These are phyloP conservation scores for Alternaria sp. DNA, from an alignment of 2,329 filamentous ascomycete genomes.

Conservation along the genomic window DNA sequence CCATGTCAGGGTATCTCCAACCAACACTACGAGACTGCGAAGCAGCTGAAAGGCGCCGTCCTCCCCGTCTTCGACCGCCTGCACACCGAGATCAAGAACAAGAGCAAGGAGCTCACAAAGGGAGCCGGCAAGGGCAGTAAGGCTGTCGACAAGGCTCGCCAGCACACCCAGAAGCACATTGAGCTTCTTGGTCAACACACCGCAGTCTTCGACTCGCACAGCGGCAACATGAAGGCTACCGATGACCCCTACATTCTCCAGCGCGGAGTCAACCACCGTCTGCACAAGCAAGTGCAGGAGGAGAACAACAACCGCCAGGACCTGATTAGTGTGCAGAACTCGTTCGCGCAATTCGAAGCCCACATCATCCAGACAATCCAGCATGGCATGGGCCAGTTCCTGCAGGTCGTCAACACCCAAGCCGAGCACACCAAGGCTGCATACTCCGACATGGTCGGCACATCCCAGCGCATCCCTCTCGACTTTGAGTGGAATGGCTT, in stretches of 20 bases:
- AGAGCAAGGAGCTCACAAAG: slow-evolving; percentile 85
- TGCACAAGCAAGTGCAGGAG: slow-evolving; percentile 90
- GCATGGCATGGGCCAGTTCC: slow-evolving; percentile 82
- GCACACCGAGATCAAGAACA: slow-evolving; percentile 96
- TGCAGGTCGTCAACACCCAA: slow-evolving; percentile 80
- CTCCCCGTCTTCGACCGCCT: slow-evolving; percentile 89
- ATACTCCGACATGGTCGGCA: slow-evolving; percentile 83
- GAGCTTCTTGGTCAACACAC: slow-evolving; percentile 90
- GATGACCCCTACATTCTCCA: slow-evolving; percentile 91
- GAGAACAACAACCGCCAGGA: slow-evolving; percentile 98
- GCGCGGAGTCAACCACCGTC: slow-evolving; percentile 80
- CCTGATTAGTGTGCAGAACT: slow-evolving; percentile 87
- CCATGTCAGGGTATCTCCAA: slow-evolving; percentile 76
- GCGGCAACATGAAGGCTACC: slow-evolving; percentile 72
- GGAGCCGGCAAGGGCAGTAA: slow-evolving; percentile 88
- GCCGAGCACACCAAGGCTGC: slow-evolving; percentile 82
- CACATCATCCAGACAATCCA: slow-evolving; percentile 87
- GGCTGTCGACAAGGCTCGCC: slow-evolving; percentile 88
- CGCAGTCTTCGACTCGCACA: slow-evolving; percentile 78
- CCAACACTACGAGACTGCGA: slow-evolving; percentile 89
- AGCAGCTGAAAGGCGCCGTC: slow-evolving; percentile 85
- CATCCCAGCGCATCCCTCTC: slow-evolving; percentile 77
- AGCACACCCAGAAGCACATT: slow-evolving; percentile 91
- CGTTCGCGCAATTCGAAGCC: slow-evolving; percentile 85
- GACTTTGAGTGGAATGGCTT: slow-evolving; percentile 96